Evolutionary conservation across 805 yeast species (phyloP).

Genomic region (Sugiyamaella qingdaonensis): DNA sequence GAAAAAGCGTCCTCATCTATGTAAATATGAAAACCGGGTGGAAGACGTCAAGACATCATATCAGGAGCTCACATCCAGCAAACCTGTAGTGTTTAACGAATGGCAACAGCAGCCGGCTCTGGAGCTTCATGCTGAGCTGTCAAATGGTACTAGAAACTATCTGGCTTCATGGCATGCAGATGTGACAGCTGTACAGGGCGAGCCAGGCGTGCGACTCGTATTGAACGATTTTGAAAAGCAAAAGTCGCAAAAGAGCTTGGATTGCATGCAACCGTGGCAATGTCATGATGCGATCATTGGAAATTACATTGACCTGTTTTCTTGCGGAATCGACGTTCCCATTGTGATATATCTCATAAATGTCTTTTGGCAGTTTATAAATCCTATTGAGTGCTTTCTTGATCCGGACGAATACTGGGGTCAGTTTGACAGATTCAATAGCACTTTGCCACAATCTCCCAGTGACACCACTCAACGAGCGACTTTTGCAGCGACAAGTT

Average conservation of each 20-base stretch:
- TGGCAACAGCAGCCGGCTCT: not conserved
- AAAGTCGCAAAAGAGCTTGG: slow-evolving; percentile 5
- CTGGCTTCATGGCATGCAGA: slow-evolving; percentile 14
- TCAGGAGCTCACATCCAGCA: not conserved
- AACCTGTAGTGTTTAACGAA: not conserved
- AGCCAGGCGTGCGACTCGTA: slow-evolving; percentile 8
- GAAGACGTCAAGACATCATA: not conserved
- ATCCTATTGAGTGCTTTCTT: slow-evolving; percentile 12
- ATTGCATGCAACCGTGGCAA: slow-evolving; percentile 14
- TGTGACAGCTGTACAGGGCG: slow-evolving; percentile 6
- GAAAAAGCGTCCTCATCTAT: slow-evolving; percentile 4
- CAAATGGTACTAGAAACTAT: slow-evolving; percentile 9
- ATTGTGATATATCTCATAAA: slow-evolving; percentile 5
- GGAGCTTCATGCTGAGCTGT: not conserved
- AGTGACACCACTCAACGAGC: not conserved
- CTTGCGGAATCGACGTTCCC: slow-evolving; percentile 10
- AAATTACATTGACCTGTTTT: slow-evolving; percentile 10
- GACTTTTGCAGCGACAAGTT: not conserved
- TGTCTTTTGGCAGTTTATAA: slow-evolving; percentile 9
- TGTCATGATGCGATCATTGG: not conserved
- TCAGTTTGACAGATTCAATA: slow-evolving; percentile 4
- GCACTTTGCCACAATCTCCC: not conserved
- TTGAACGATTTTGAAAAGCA: slow-evolving; percentile 8
- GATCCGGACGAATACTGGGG: slow-evolving; percentile 8
- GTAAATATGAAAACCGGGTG: slow-evolving; percentile 6